Evolutionary conservation across 257 asterid genomes (phyloP).

Genomic region (Lycium ferocissimum): DNA sequence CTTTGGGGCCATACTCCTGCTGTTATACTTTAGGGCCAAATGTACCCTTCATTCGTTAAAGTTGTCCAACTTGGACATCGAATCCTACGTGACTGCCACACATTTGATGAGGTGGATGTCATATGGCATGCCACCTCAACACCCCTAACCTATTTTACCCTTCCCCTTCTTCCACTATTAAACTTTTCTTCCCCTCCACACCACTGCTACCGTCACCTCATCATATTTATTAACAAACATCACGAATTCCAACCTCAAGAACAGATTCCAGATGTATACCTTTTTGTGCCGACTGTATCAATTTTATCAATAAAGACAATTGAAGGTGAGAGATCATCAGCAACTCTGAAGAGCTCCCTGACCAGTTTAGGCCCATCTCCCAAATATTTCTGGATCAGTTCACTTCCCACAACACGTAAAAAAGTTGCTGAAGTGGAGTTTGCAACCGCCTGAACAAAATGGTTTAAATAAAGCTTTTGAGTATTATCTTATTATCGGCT

Average conservation of each 20-base stretch:
- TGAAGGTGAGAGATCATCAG: too few species aligned
- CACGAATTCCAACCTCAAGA: slow-evolving; percentile 20
- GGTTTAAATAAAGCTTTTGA: neutral
- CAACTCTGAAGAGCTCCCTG: slow-evolving; percentile 93
- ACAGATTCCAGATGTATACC: slow-evolving; percentile 48
- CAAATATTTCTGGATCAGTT: slow-evolving; percentile 83
- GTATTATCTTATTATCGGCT: neutral
- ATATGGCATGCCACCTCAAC: too few species aligned
- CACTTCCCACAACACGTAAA: slow-evolving; percentile 96
- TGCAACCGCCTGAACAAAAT: slow-evolving; percentile 79
- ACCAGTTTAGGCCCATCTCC: slow-evolving; percentile 98
- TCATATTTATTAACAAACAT: slow-evolving; percentile 27
- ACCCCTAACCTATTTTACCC: too few species aligned
- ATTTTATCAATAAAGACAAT: slow-evolving; percentile 96
- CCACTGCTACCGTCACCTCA: too few species aligned
- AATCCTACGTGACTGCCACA: too few species aligned
- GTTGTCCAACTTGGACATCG: too few species aligned
- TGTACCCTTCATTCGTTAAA: too few species aligned
- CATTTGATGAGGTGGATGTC: too few species aligned
- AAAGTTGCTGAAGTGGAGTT: slow-evolving; percentile 96
- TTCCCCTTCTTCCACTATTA: too few species aligned
- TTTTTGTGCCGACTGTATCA: slow-evolving; percentile 93
- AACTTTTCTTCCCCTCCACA: too few species aligned
- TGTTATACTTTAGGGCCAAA: too few species aligned
- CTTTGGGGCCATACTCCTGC: too few species aligned